A percentile compares a stretch with the other conserved stretches of the same genome.
These are phyloP conservation scores for Macrolepiota albuminosa DNA, from an alignment of 768 basidiomycete species.

Conservation along the genomic window DNA sequence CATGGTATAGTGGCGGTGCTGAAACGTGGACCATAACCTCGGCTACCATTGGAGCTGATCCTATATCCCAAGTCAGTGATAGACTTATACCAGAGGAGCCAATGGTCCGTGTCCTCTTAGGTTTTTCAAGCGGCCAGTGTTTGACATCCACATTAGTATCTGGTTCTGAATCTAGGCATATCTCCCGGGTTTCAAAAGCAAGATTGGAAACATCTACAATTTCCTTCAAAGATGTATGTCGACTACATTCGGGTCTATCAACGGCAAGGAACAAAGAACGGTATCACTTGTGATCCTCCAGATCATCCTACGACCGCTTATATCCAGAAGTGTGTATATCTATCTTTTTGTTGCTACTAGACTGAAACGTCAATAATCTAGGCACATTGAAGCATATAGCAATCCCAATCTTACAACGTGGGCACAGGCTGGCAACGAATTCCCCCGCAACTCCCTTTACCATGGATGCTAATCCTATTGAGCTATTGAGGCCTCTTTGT, in stretches of 20 bases:
- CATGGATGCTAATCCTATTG: constrained; percentile 32
- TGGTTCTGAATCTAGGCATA: constrained; percentile 85
- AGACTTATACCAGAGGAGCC: constrained; percentile 89
- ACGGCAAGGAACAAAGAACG: constrained; percentile 61
- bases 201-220: constrained; percentile 66
- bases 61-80: constrained; percentile 48
- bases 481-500: background rate
- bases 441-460: constrained; percentile 61
- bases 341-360: background rate
- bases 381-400: constrained; percentile 53
- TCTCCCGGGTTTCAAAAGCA: constrained; percentile 70
- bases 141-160: constrained; percentile 42
- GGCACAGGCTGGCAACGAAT: constrained; percentile 67
- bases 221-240: constrained; percentile 78
- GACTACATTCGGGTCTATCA: constrained; percentile 93
- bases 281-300: constrained; percentile 76
- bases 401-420: constrained; percentile 87
- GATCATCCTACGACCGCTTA: constrained; percentile 77
- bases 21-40: constrained; percentile 72
- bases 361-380: constrained; percentile 12
- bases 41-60: constrained; percentile 63
- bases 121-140: background rate
- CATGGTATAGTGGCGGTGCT: constrained; percentile 70
- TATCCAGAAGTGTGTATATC: constrained; percentile 50
- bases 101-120: constrained; percentile 55